A percentile compares a stretch with the other conserved stretches of the same genome.
These are phyloP conservation scores for Didymella sp. DNA, from an alignment of 2,329 filamentous ascomycete species.

Conservation along the genomic window DNA sequence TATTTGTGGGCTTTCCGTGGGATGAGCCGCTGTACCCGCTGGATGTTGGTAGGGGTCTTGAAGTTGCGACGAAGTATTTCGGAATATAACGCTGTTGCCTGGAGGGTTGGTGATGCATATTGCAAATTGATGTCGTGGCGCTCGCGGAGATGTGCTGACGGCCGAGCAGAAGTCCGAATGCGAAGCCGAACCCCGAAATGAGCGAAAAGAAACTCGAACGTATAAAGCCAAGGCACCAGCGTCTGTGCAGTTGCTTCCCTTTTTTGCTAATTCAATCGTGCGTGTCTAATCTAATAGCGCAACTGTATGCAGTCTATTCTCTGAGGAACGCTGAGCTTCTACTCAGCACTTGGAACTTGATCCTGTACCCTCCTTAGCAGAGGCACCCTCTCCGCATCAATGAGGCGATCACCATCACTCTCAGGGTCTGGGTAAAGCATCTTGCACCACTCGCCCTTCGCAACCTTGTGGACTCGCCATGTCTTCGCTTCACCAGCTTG, in stretches of 20 bases:
- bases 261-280: background rate
- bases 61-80: background rate
- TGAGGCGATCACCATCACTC: constrained; percentile 37
- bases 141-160: constrained; percentile 9
- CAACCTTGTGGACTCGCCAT: constrained; percentile 63
- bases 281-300: background rate
- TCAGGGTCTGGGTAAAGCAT: constrained; percentile 53
- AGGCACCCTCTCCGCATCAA: constrained; percentile 56
- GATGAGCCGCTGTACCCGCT: constrained; percentile 14
- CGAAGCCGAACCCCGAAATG: background rate
- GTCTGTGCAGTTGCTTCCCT: background rate
- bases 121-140: background rate
- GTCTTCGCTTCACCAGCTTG: constrained; percentile 59
- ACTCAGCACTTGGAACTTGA: constrained; percentile 47
- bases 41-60: constrained; percentile 3
- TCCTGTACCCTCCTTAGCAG: constrained; percentile 54
- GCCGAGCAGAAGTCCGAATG: constrained; percentile 7
- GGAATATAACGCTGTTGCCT: constrained; percentile 7
- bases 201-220: background rate
- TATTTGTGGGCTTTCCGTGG: constrained; percentile 1
- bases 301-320: constrained; percentile 7
- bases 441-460: constrained; percentile 58
- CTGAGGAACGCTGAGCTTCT: constrained; percentile 9
- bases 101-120: background rate
- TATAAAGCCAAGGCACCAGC: background rate